Percentiles rank a stretch among this genome's conserved stretches.
These are phyloP conservation scores for Conticribra guillardii DNA, from an alignment of 108 stramenopile genomes.

Conservation along the genomic window DNA sequence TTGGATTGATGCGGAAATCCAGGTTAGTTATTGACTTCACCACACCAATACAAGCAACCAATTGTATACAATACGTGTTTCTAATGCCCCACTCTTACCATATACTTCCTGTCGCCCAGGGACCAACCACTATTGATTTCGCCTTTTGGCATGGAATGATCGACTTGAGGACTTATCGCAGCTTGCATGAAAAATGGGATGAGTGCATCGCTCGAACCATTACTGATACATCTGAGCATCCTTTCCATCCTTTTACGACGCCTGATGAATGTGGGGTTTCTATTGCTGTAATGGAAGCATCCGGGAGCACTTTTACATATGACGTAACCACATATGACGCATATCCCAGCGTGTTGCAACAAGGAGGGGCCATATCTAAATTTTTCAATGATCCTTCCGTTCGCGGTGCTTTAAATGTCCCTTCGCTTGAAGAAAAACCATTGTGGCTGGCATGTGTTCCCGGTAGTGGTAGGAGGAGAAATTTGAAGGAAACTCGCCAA, in stretches of 20 bases:
- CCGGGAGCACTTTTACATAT: conserved; percentile 63
- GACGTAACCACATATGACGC: conserved; percentile 71
- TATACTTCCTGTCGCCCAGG: conserved; percentile 9
- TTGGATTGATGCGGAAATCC: conserved; percentile 69
- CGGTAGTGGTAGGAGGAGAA: conserved; percentile 62
- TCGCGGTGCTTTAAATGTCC: conserved; percentile 58
- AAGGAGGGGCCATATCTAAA: conserved; percentile 28
- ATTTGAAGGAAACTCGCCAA: conserved; percentile 4
- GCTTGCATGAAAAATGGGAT: conserved; percentile 55
- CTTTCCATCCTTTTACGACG: conserved; percentile 66
- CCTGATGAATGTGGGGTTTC: conserved; percentile 78
- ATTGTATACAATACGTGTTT: too few species aligned
- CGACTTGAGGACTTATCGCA: conserved; percentile 51
- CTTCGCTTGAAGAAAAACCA: conserved; percentile 22
- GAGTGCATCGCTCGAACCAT: conserved; percentile 48
- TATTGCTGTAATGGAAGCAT: conserved; percentile 56
- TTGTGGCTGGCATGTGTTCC: conserved; percentile 66
- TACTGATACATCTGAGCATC: conserved; percentile 21
- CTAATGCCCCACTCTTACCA: background rate
- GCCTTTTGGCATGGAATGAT: conserved; percentile 86
- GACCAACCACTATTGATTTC: conserved; percentile 69
- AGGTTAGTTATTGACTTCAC: conserved; percentile 14
- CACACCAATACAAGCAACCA: too few species aligned
- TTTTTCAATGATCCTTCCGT: conserved; percentile 71
- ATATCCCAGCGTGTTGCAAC: conserved; percentile 35